These are phyloP conservation scores for Candida tibetensis DNA, from an alignment of 805 yeast genomes.

Conservation along the genomic window DNA sequence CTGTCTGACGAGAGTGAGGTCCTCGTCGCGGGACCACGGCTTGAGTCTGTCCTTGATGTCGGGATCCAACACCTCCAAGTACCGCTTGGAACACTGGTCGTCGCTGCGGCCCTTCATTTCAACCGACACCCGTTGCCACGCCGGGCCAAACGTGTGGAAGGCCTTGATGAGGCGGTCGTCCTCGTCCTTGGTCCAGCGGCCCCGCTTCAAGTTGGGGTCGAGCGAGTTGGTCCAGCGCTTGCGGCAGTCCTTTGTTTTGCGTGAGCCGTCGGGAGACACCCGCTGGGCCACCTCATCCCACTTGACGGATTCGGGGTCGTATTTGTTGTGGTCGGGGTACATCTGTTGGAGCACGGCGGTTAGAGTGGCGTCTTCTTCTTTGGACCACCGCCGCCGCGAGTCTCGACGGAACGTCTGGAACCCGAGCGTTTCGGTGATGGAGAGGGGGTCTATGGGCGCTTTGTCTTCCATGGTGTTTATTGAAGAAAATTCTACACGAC, in stretches of 20 bases:
- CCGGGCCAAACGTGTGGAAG: constrained; percentile 65
- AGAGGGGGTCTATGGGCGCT: constrained; percentile 46
- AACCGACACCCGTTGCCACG: constrained; percentile 81
- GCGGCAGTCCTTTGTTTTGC: constrained; percentile 79
- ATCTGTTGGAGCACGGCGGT: constrained; percentile 40
- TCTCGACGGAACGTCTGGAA: constrained; percentile 67
- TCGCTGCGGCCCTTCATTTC: constrained; percentile 84
- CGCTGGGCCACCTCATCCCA: constrained; percentile 59
- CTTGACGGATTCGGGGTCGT: constrained; percentile 43
- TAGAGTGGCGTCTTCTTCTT: constrained; percentile 64
- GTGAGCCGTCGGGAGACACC: constrained; percentile 36
- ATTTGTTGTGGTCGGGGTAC: constrained; percentile 22
- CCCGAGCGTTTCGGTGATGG: constrained; percentile 69
- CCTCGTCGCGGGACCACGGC: constrained; percentile 80
- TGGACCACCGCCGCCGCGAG: constrained; percentile 69
- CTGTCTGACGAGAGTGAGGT: constrained; percentile 59
- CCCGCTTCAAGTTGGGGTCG: constrained; percentile 78
- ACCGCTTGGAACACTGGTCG: constrained; percentile 92
- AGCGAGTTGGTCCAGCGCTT: constrained; percentile 86
- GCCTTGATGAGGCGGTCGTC: constrained; percentile 66
- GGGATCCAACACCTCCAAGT: constrained; percentile 85
- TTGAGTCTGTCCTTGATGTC: constrained; percentile 69
- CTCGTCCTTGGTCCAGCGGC: constrained; percentile 83
- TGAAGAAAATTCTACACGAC: background rate
- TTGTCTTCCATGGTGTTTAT: constrained; percentile 2